phyloP scores from a whole-genome alignment of 306 rosid species.

The Malus sieversii region DNA sequence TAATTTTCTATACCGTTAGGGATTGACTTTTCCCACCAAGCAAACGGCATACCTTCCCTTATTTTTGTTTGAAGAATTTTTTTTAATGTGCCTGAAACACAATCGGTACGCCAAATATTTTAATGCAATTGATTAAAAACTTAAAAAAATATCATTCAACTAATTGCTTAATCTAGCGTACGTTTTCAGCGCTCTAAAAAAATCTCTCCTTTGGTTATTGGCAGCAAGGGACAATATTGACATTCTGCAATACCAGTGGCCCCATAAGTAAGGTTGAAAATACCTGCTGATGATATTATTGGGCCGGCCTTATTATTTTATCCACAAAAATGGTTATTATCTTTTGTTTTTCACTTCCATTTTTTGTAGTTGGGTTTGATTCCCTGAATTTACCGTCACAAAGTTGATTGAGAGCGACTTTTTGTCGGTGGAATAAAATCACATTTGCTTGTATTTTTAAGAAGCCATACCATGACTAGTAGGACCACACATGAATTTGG shows the following conservation, averaged over 20 bases:
- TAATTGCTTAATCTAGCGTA: no score
- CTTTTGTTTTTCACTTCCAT: not conserved
- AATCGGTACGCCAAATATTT: rapidly evolving
- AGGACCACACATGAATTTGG: not conserved
- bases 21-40: not conserved
- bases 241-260: not conserved
- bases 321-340: not conserved
- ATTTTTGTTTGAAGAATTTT: no score
- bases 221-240: slow-evolving; percentile 8
- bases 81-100: no score
- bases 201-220: not conserved
- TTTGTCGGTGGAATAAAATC: slow-evolving; percentile 13
- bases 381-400: not conserved
- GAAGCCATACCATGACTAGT: not conserved
- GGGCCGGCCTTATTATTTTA: slow-evolving; percentile 15
- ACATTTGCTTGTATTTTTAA: not conserved
- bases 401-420: not conserved
- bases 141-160: no score
- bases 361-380: not conserved
- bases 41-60: no score
- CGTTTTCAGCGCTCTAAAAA: no score
- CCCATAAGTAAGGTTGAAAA: slow-evolving; percentile 16
- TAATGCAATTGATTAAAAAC: no score
- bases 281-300: slow-evolving; percentile 13
- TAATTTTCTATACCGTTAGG: slow-evolving; percentile 43